Base-by-base conservation (phyloP, 768 basidiomycete species). In the Auricularia sp. region DNA sequence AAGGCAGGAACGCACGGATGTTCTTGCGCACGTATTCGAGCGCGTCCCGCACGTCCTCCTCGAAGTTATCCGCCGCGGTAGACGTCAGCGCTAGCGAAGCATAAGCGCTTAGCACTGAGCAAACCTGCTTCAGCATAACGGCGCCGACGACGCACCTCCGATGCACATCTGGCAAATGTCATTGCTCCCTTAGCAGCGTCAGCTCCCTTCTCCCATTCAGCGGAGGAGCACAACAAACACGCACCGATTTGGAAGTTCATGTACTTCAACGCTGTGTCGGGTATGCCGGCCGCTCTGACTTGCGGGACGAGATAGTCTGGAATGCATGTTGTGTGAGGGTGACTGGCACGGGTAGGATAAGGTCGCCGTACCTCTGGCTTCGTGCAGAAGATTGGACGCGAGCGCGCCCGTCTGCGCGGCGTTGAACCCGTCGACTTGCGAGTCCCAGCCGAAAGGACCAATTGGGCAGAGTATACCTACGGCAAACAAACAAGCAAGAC, bases 351-450 rank as follows among this genome's bases (percentile, higher is more conserved):
- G 29, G 29, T 29, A 3, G 29, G 29, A 29, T 29, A 29, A 3
- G 29, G 29, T 29, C 29, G 29, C 29, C 56, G 56, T 18, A 59
- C 56, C 56, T 24, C 33, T 8, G 18, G 47, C 64, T 34, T 65
- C 64, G 64, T 65, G 64, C 21, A 45, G 42, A 7, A 65, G 37
- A 2, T 65, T 65, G 1, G 64, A 61, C 3, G 64, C 64, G 18
- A 65, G 35, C 36, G 64, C 64, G n/a, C 64, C 64, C 36, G 64
- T 61, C 29, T 61, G 64, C 1, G 64, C 64, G 24, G 64, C 64
- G 44, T 62, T 65, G 24, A 65, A 61, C 24, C 61, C 33, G 36
- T 65, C 64, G 7, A 65, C 64, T 7, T 37, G 29, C 7, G 59
- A 36, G 37, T 65, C 61, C 64, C 64, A 65, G n/a, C 64, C 64